Evolutionary conservation across 1,284 basidiomycete species (phyloP), one percentile per base, ranked within the genome.

Genomic region (Ceratobasidium sp.): DNA sequence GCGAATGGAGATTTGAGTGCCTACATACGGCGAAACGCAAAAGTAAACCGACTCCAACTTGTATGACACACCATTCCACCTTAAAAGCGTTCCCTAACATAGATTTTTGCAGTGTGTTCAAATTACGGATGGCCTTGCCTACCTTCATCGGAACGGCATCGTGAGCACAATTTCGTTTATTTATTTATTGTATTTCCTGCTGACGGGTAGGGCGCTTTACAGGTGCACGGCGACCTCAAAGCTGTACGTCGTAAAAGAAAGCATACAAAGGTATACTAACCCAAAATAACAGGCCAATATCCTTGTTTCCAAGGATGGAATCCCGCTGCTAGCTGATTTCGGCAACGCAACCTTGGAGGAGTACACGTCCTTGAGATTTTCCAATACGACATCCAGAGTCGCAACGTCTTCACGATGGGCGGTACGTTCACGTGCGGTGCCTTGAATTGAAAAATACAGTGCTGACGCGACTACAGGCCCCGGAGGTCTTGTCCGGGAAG

Each of bases 161-260:
- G 62, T 65, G 14, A 52, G 62, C 18, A 45, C 3, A 45, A 3
- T 18, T 45, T 4, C 43, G 16, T 3, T 3, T 45, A 8, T n/a
- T 9, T n/a, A 8, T n/a, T 45, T 45, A 18, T 4, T 10, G 6
- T 6, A 39, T 39, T 18, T 39, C 14, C 36, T n/a, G 36, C 36
- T 39, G 5, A 39, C n/a, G n/a, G 36, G 36, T 14, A 39, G 6
- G 18, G 18, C 16, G 43, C 18, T 45, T 18, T 45, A 10, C 43
- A 67, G 64, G 36, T 67, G 5, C 52, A 67, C 32, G 64, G 64
- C 4, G 64, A 67, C 21, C 30, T 67, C 21, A 67, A 67, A 21
- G 50, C 10, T n/a, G 64, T 67, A 67, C 10, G 64, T 9, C 18
- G 2, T 41, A n/a, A 16, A 1, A 28, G 16, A 2, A 45, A 18